phyloP scores from a whole-genome alignment of 2,329 filamentous ascomycete genomes.

The Fusarium sp. region DNA sequence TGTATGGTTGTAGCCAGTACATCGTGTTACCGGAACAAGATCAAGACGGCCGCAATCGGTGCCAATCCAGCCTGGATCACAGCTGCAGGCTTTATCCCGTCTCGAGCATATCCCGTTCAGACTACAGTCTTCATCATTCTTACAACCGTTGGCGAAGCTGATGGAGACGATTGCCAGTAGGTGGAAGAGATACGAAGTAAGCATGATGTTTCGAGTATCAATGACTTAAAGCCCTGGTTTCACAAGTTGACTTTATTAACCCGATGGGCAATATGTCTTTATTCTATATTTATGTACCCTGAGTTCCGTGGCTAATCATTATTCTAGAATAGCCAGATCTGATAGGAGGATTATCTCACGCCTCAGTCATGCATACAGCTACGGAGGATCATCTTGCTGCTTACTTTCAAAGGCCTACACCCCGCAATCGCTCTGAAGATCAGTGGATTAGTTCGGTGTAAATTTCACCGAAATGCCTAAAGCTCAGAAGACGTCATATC shows the following conservation, averaged over 20 bases:
- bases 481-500: neutral
- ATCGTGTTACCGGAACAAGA: constrained; percentile 54
- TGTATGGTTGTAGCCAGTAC: constrained; percentile 61
- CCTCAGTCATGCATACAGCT: neutral
- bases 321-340: neutral
- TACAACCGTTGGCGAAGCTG: constrained; percentile 6
- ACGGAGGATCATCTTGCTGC: neutral
- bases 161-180: neutral
- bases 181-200: neutral
- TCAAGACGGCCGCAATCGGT: constrained; percentile 59
- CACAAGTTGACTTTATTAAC: neutral
- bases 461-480: constrained; percentile 8
- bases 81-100: constrained; percentile 29
- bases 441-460: neutral
- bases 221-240: too few relatives aligned
- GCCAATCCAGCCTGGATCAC: constrained; percentile 58
- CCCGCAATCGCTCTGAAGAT: constrained; percentile 2
- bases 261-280: accelerated
- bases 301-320: neutral
- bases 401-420: neutral
- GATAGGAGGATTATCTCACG: neutral
- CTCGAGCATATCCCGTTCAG: constrained; percentile 47
- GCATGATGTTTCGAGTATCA: neutral
- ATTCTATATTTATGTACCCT: neutral
- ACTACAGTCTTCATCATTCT: constrained; percentile 47